These are phyloP conservation scores for Solidago caesia DNA, from an alignment of 129 eudicot species.

Conservation along the genomic window DNA sequence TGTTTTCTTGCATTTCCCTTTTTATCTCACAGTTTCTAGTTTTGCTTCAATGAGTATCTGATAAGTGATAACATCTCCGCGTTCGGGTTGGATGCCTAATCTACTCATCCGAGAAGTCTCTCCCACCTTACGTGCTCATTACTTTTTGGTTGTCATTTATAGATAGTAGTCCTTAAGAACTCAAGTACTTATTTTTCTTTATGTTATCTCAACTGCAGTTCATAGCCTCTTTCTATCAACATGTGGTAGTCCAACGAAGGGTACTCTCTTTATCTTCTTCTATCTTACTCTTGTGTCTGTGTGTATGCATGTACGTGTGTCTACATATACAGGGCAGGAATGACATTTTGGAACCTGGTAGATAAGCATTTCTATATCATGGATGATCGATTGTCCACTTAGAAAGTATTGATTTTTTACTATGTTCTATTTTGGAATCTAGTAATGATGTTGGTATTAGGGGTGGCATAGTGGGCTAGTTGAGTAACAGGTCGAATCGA, in stretches of 20 bases:
- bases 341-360: no score
- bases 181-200: slow-evolving; percentile 14
- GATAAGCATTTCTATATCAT: no score
- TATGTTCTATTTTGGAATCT: no score
- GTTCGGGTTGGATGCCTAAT: neutral
- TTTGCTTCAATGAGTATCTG: neutral
- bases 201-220: slow-evolving; percentile 54
- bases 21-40: neutral
- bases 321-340: no score
- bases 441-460: no score
- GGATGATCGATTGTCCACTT: no score
- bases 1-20: slow-evolving; percentile 20
- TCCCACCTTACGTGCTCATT: slow-evolving; percentile 13
- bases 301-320: neutral
- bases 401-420: no score
- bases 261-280: slow-evolving; percentile 46
- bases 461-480: no score
- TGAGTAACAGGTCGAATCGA: no score
- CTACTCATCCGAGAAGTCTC: neutral
- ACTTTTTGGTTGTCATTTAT: slow-evolving; percentile 23
- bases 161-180: neutral
- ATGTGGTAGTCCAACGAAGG: slow-evolving; percentile 93
- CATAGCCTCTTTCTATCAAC: slow-evolving; percentile 93
- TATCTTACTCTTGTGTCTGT: neutral
- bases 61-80: slow-evolving; percentile 2